Conservation (phyloP, 495 filamentous ascomycete species). For the Bombardia bombarda region DNA sequence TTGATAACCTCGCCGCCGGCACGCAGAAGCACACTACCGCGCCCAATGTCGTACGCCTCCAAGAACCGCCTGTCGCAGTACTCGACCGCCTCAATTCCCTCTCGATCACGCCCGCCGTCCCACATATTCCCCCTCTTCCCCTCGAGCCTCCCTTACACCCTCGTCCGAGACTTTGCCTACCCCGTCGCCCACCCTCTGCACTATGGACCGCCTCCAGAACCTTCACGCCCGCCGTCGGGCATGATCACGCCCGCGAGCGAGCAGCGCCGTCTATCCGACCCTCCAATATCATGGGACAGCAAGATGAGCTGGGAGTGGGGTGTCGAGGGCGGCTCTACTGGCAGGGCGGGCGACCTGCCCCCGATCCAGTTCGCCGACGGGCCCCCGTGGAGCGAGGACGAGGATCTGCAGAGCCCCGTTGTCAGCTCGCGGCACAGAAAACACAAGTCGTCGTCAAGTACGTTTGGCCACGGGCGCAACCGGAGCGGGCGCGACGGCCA, state of each 20-base stretch:
- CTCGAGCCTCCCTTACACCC: constrained; percentile 79
- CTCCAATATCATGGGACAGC: constrained; percentile 55
- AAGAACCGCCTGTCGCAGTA: constrained; percentile 62
- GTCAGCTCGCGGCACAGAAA: constrained; percentile 72
- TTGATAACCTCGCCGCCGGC: constrained; percentile 52
- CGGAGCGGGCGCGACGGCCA: constrained; percentile 22
- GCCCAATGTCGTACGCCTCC: constrained; percentile 60
- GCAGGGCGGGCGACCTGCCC: constrained; percentile 57
- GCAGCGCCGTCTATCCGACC: constrained; percentile 71
- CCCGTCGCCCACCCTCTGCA: constrained; percentile 73
- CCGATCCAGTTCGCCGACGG: constrained; percentile 85
- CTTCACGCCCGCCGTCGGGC: constrained; percentile 58
- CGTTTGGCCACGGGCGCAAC: constrained; percentile 37
- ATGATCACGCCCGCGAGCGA: constrained; percentile 83
- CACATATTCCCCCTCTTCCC: constrained; percentile 76
- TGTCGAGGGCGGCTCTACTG: constrained; percentile 29
- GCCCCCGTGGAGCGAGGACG: constrained; percentile 95
- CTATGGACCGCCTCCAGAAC: constrained; percentile 81
- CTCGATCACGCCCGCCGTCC: constrained; percentile 68
- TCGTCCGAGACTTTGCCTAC: constrained; percentile 96
- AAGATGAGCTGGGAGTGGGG: constrained; percentile 50
- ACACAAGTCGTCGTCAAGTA: constrained; percentile 59
- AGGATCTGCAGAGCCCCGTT: constrained; percentile 88
- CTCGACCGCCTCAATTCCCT: constrained; percentile 61
- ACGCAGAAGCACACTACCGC: constrained; percentile 51